Percentiles rank a stretch among this genome's conserved stretches.
phyloP scores from a whole-genome alignment of 2,329 filamentous ascomycete genomes.

The Penicillium hordei region DNA sequence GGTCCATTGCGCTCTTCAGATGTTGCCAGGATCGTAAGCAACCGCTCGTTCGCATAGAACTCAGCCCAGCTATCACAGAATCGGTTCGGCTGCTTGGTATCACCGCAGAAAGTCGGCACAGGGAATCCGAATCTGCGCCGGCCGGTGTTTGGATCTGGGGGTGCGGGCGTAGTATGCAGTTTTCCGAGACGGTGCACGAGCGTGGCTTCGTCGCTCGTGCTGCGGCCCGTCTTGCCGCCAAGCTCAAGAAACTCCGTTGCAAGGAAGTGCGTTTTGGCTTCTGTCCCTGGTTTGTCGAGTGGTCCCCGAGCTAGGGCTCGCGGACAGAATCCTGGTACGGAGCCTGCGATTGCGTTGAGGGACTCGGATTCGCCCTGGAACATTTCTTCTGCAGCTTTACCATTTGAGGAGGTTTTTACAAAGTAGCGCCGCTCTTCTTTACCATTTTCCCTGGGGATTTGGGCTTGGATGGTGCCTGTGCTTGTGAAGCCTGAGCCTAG shows the following conservation, averaged over 20 bases:
- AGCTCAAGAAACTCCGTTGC: constrained; percentile 81
- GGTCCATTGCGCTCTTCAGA: constrained; percentile 62
- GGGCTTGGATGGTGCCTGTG: constrained; percentile 43
- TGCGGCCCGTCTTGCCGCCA: constrained; percentile 46
- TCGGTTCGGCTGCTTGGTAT: constrained; percentile 76
- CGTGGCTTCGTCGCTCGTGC: constrained; percentile 44
- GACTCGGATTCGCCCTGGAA: constrained; percentile 74
- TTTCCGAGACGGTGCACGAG: constrained; percentile 75
- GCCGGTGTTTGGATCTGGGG: constrained; percentile 38
- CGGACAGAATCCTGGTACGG: constrained; percentile 74
- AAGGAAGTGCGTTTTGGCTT: constrained; percentile 52
- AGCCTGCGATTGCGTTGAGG: constrained; percentile 73
- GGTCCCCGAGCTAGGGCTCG: constrained; percentile 70
- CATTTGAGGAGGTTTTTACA: constrained; percentile 40
- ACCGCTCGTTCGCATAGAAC: constrained; percentile 76
- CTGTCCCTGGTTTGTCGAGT: constrained; percentile 42
- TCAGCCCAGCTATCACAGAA: constrained; percentile 75
- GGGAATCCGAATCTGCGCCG: constrained; percentile 75
- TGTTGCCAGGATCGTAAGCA: constrained; percentile 63
- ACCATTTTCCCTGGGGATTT: constrained; percentile 23
- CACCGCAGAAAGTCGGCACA: constrained; percentile 80
- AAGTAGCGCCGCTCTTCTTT: constrained; percentile 39
- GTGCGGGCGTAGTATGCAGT: constrained; percentile 74
- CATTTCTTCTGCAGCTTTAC: constrained; percentile 39
- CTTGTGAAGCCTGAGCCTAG: constrained; percentile 47